Evolutionary conservation across 2,329 filamentous ascomycete genomes (phyloP), one percentile per base, ranked within the genome.

Genomic region (Sporothrix pallida): DNA sequence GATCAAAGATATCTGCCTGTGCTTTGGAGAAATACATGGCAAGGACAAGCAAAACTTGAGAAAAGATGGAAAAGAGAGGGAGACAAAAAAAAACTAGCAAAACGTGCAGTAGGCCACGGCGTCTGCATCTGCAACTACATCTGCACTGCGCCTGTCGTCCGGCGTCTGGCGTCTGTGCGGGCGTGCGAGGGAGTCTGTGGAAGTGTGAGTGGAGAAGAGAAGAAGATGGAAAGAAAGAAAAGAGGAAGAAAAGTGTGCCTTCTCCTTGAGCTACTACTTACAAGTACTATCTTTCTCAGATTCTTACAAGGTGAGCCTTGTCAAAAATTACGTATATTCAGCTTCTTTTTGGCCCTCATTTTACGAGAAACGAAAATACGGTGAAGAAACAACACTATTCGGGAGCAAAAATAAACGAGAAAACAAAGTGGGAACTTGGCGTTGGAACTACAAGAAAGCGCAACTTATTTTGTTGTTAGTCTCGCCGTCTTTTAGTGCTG

Each of bases 141-240:
- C 37, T 20, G 60, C 60, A 37, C 9, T 31, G 37, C 62, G 62
- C 23, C 58, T 63, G 58, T 8, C 15, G 56, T 60, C 26, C 17
- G 26, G 15, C 12, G 62, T 26, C 46, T 68, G 62, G 52, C 52
- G 52, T 26, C 20, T 26, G 52, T 56, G 20, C 20, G 20, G 20
- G 26, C 20, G 20, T 23, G 26, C 37, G 58, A 62, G 12, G 10
- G 17, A 7, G 70, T 65, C 50, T 17, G 17, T 31, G 8, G 31
- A 23, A 31, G 71, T 60, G 62, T 68, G 71, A 42, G 71, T 69
- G 71, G 71, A 60, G 71, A 46, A 60, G 46, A 20, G 50, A 31
- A 31, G 23, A 48, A 20, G 12, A 65, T 3, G 20, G 13, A 58
- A 69, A 54, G 44, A 31, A 46, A 44, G 15, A 23, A 8, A 20